Evolutionary conservation across 306 rosid genomes (phyloP).

Genomic region (Cyclanthera cordifolia): DNA sequence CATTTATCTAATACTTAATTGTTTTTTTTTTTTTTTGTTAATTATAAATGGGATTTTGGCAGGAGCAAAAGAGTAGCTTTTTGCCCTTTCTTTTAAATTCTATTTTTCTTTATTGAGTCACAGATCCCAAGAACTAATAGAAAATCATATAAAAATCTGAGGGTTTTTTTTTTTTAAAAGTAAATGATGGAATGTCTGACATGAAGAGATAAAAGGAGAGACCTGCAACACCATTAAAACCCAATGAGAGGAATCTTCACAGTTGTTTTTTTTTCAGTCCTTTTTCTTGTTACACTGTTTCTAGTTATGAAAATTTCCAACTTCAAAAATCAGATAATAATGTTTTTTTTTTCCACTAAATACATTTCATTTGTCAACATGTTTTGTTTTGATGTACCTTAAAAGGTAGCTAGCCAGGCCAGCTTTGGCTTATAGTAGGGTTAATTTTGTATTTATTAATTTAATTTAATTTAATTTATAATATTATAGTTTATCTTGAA

Average conservation of each 20-base stretch:
- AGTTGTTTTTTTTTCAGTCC: constrained; percentile 16
- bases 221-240: not conserved
- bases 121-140: constrained; percentile 82
- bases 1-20: no score
- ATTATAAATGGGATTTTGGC: not conserved
- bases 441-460: no score
- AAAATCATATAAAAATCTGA: constrained; percentile 55
- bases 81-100: constrained; percentile 3
- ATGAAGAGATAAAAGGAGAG: constrained; percentile 23
- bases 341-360: not conserved
- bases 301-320: not conserved
- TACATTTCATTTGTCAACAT: not conserved
- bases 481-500: no score
- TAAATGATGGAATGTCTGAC: constrained; percentile 47
- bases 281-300: not conserved
- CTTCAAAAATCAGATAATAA: not conserved
- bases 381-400: not conserved
- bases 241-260: constrained; percentile 47
- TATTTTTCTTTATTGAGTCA: constrained; percentile 20
- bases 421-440: not conserved
- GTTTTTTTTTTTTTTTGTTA: no score
- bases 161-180: constrained; percentile 27
- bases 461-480: no score
- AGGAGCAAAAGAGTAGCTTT: not conserved
- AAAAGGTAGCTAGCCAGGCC: not conserved